Conservation (phyloP, 139 green algal species). For the Picochlorum sp. region DNA sequence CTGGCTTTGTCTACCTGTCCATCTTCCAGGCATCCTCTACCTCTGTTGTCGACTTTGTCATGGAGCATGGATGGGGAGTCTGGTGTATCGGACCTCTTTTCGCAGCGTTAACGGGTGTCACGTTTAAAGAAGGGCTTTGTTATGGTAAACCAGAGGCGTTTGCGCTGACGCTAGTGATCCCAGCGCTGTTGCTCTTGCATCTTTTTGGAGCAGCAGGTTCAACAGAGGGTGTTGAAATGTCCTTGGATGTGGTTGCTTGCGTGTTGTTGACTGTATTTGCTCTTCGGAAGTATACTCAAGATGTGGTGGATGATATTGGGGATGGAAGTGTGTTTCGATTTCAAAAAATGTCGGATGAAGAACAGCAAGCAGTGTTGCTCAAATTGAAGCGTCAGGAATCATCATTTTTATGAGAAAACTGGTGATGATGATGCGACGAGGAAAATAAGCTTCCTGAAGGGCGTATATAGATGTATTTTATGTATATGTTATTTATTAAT, state of each 20-base stretch:
- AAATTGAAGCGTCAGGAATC: not conserved
- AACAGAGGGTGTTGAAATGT: slow-evolving; percentile 10
- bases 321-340: slow-evolving; percentile 80
- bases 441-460: too few relatives aligned
- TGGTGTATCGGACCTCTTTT: slow-evolving; percentile 87
- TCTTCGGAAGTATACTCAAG: slow-evolving; percentile 79
- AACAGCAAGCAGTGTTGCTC: slow-evolving; percentile 8
- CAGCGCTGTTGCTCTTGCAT: slow-evolving; percentile 35
- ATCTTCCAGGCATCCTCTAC: slow-evolving; percentile 20
- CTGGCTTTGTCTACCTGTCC: slow-evolving; percentile 44
- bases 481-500: too few relatives aligned
- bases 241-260: slow-evolving; percentile 28
- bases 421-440: too few relatives aligned
- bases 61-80: slow-evolving; percentile 51
- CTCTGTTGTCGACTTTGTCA: slow-evolving; percentile 51
- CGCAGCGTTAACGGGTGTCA: slow-evolving; percentile 80
- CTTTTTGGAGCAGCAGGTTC: slow-evolving; percentile 12
- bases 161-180: slow-evolving; percentile 58
- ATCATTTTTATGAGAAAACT: too few relatives aligned
- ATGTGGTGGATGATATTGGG: slow-evolving; percentile 88
- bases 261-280: slow-evolving; percentile 58
- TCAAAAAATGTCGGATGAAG: slow-evolving; percentile 5
- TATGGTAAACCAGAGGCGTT: slow-evolving; percentile 73
- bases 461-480: too few relatives aligned
- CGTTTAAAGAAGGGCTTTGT: slow-evolving; percentile 83